Conservation (phyloP, 1,284 basidiomycete species). For the Psilocybe mexicana region DNA sequence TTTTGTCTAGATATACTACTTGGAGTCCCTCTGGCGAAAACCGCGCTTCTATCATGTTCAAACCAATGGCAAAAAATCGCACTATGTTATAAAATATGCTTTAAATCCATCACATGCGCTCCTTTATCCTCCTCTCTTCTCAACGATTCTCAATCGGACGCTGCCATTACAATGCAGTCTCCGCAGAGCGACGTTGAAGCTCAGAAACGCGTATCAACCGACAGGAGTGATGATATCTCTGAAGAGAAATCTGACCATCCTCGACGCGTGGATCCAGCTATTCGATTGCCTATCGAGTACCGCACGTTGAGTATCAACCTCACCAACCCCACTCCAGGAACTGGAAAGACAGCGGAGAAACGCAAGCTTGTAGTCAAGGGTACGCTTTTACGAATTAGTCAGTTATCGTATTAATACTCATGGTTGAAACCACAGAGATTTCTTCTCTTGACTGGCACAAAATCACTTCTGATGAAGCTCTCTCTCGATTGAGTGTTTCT, state of each 20-base stretch:
- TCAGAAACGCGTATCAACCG: background rate
- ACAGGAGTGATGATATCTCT: background rate
- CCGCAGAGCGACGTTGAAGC: background rate
- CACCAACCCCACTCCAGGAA: slow-evolving; percentile 15
- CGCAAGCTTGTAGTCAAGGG: slow-evolving; percentile 23
- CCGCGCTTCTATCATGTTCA: background rate
- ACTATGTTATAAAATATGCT: background rate
- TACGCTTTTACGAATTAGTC: background rate
- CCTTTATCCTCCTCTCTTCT: background rate
- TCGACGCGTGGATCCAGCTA: slow-evolving; percentile 1
- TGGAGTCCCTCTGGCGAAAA: background rate
- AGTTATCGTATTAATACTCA: background rate
- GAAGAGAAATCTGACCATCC: background rate
- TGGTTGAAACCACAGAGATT: slow-evolving; percentile 31
- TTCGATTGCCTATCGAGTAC: slow-evolving; percentile 25
- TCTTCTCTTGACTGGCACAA: slow-evolving; percentile 55
- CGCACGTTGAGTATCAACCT: slow-evolving; percentile 27
- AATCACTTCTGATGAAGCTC: slow-evolving; percentile 44
- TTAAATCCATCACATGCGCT: background rate
- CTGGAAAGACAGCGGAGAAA: slow-evolving; percentile 17
- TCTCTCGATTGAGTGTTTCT: slow-evolving; percentile 49
- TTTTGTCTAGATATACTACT: background rate
- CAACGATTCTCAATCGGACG: background rate
- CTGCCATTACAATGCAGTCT: slow-evolving; percentile 1
- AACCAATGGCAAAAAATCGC: slow-evolving; percentile 2